Evolutionary conservation across 2,329 filamentous ascomycete species (phyloP).

Genomic region (Sclerotinia minor): DNA sequence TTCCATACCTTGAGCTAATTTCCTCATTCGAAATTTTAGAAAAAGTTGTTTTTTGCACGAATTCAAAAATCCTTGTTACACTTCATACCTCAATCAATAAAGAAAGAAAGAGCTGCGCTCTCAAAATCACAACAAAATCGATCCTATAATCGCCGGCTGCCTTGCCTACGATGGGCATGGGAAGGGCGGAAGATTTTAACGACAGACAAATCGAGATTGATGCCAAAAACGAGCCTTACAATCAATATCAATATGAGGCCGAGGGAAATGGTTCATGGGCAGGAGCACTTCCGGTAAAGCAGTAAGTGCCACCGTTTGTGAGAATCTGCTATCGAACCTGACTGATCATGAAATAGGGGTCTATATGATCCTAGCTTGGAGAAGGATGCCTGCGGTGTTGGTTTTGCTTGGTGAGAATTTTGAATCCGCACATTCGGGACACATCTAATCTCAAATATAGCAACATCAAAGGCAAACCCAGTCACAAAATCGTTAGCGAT

Average conservation of each 20-base stretch:
- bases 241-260: conserved; percentile 81
- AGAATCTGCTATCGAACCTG: neutral
- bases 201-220: conserved; percentile 65
- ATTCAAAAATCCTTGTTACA: neutral
- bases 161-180: conserved; percentile 64
- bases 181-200: conserved; percentile 65
- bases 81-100: neutral
- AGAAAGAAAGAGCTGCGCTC: conserved; percentile 25
- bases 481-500: conserved; percentile 99
- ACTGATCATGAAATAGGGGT: conserved; percentile 52
- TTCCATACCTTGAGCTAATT: conserved; percentile 18
- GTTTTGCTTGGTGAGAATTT: conserved; percentile 84
- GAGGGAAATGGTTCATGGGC: conserved; percentile 89
- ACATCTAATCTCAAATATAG: conserved; percentile 48
- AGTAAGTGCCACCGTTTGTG: conserved; percentile 51
- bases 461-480: conserved; percentile 95
- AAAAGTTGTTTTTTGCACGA: neutral
- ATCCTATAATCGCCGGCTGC: conserved; percentile 28
- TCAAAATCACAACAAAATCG: conserved; percentile 31
- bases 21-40: conserved; percentile 12
- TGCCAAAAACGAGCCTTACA: conserved; percentile 59
- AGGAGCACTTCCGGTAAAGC: conserved; percentile 91
- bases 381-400: conserved; percentile 99
- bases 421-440: neutral
- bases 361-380: conserved; percentile 94